Conservation (phyloP, 129 eudicot genomes). For the Artemisia annua region DNA sequence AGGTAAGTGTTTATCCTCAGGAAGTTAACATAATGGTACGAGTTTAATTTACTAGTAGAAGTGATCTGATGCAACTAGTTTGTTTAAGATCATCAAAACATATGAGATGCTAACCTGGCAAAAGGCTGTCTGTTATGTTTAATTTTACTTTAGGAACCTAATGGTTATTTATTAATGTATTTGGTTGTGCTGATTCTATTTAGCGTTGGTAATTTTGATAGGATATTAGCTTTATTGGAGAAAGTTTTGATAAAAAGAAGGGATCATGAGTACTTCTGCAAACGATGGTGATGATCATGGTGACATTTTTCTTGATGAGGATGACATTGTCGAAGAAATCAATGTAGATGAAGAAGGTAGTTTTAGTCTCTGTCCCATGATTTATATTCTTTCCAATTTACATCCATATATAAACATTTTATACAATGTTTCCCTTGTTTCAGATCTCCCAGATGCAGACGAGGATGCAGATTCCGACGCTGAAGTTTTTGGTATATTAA, state of each 20-base stretch:
- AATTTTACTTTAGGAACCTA: too few species aligned
- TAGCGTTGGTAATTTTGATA: constrained; percentile 9
- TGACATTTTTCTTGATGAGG: constrained; percentile 68
- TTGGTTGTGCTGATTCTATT: not conserved
- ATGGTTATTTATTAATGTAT: not conserved
- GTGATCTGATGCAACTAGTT: too few species aligned
- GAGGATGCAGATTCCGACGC: constrained; percentile 71
- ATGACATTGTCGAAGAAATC: constrained; percentile 69
- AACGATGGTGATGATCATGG: constrained; percentile 56
- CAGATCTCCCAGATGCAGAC: constrained; percentile 94
- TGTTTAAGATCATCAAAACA: too few species aligned
- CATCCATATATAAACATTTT: not conserved
- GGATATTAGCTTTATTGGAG: not conserved
- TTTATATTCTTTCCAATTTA: not conserved
- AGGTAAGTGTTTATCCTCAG: too few species aligned
- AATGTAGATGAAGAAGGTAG: constrained; percentile 84
- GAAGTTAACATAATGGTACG: too few species aligned
- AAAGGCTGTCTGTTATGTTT: too few species aligned
- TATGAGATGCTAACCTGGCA: too few species aligned
- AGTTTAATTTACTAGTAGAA: too few species aligned
- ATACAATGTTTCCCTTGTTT: constrained; percentile 17
- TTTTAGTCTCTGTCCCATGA: not conserved
- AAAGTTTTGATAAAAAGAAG: constrained; percentile 5
- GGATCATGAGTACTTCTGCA: constrained; percentile 36
- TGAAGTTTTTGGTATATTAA: constrained; percentile 48